Percentiles rank a stretch among this genome's conserved stretches.
These are phyloP conservation scores for Suhomyces kunorum DNA, from an alignment of 1,139 yeast genomes.

Conservation along the genomic window DNA sequence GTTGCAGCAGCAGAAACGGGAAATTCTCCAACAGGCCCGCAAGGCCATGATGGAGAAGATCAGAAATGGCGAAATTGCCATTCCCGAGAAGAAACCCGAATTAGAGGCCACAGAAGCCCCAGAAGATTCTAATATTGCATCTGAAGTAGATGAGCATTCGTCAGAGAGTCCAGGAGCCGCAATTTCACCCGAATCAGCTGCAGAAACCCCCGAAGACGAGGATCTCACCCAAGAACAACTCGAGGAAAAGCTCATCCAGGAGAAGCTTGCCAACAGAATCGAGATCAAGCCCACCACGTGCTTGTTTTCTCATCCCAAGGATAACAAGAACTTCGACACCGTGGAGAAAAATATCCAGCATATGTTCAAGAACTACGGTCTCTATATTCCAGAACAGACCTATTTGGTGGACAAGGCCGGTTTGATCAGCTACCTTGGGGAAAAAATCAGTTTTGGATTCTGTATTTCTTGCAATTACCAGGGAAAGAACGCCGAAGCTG, in stretches of 20 bases:
- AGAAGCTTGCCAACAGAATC: conserved; percentile 60
- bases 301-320: conserved; percentile 68
- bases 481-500: conserved; percentile 81
- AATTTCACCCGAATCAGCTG: conserved; percentile 13
- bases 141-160: conserved; percentile 15
- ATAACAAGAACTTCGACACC: conserved; percentile 28
- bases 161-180: conserved; percentile 1
- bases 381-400: conserved; percentile 80
- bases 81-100: conserved; percentile 12
- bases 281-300: conserved; percentile 76
- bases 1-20: conserved; percentile 59
- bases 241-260: conserved; percentile 54
- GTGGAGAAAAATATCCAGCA: conserved; percentile 70
- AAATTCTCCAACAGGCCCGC: conserved; percentile 61
- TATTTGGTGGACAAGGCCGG: conserved; percentile 73
- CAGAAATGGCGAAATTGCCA: conserved; percentile 24
- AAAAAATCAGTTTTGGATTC: conserved; percentile 81
- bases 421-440: conserved; percentile 70
- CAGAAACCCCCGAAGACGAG: conserved; percentile 15
- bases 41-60: conserved; percentile 49
- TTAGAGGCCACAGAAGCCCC: conserved; percentile 4
- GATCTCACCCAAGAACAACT: conserved; percentile 43
- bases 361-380: conserved; percentile 77
- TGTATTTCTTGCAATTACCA: conserved; percentile 84
- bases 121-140: conserved; percentile 8